Conservation (phyloP, 345 rosid species). For the Nasturtium officinale region DNA sequence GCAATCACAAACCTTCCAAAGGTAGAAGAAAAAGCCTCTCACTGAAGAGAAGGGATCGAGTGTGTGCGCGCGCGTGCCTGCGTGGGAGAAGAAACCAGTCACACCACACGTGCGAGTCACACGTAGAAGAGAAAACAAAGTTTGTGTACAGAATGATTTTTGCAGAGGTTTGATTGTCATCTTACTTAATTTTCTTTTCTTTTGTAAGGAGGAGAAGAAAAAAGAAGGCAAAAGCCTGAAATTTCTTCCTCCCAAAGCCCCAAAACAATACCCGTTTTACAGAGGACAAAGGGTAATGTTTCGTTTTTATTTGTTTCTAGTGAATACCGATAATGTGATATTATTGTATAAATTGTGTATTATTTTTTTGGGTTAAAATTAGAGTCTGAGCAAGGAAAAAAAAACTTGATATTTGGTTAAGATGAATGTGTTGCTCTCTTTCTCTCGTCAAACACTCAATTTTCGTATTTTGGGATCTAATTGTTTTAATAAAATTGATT, state of each 20-base stretch:
- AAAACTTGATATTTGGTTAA: not conserved
- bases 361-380: conserved; percentile 15
- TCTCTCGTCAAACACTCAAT: not conserved
- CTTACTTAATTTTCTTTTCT: conserved; percentile 33
- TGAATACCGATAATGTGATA: conserved; percentile 32
- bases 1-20: conserved; percentile 32
- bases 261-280: conserved; percentile 34
- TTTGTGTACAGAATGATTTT: conserved; percentile 40
- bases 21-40: conserved; percentile 4
- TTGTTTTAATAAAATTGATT: not conserved
- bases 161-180: conserved; percentile 40
- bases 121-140: conserved; percentile 26
- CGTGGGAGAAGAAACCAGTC: conserved; percentile 26
- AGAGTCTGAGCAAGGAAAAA: conserved; percentile 1
- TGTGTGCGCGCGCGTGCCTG: not conserved
- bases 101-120: conserved; percentile 21
- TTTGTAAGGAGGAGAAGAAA: not conserved
- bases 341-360: conserved; percentile 42
- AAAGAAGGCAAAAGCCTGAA: conserved; percentile 22
- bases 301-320: conserved; percentile 13
- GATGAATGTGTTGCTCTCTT: not conserved
- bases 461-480: not conserved
- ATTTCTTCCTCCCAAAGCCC: conserved; percentile 16
- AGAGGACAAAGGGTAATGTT: conserved; percentile 29
- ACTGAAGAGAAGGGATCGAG: conserved; percentile 33